These are phyloP conservation scores for Crithidia expoeki DNA, from an alignment of 208 protist species.

Conservation along the genomic window DNA sequence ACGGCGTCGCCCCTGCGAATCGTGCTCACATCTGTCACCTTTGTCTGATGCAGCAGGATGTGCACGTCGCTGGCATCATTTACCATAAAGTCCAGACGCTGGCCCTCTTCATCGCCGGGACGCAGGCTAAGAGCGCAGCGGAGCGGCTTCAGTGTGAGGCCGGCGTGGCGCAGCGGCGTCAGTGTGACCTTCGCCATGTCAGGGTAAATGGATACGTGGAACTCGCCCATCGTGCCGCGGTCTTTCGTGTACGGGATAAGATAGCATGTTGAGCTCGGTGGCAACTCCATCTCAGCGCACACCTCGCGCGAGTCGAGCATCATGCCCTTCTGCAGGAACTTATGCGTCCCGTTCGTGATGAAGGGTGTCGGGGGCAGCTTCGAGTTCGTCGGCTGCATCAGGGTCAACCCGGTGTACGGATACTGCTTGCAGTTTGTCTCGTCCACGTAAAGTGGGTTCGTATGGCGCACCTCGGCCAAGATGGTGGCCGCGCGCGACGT, in stretches of 20 bases:
- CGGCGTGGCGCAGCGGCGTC: conserved; percentile 71
- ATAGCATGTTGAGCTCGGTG: conserved; percentile 76
- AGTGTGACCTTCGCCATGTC: conserved; percentile 78
- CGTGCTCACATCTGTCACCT: conserved; percentile 41
- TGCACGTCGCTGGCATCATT: conserved; percentile 79
- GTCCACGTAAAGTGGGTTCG: conserved; percentile 54
- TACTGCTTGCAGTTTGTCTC: conserved; percentile 72
- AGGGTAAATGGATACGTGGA: conserved; percentile 84
- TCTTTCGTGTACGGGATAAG: conserved; percentile 85
- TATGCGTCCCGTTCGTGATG: conserved; percentile 74
- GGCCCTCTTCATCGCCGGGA: conserved; percentile 37
- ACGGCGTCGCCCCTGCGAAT: conserved; percentile 57
- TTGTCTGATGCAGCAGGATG: conserved; percentile 75
- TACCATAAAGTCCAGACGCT: conserved; percentile 68
- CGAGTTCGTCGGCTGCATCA: conserved; percentile 69
- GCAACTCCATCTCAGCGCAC: conserved; percentile 78
- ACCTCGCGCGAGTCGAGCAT: conserved; percentile 82
- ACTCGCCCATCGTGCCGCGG: conserved; percentile 64
- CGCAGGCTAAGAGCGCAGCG: conserved; percentile 33
- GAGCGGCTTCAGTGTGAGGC: conserved; percentile 60
- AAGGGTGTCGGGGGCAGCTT: conserved; percentile 72
- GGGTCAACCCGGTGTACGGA: conserved; percentile 77
- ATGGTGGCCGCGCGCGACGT: conserved; percentile 63
- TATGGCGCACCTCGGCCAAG: conserved; percentile 70
- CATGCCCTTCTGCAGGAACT: conserved; percentile 82